Evolutionary conservation across 768 basidiomycete genomes (phyloP).

Genomic region (Auricularia cornea): DNA sequence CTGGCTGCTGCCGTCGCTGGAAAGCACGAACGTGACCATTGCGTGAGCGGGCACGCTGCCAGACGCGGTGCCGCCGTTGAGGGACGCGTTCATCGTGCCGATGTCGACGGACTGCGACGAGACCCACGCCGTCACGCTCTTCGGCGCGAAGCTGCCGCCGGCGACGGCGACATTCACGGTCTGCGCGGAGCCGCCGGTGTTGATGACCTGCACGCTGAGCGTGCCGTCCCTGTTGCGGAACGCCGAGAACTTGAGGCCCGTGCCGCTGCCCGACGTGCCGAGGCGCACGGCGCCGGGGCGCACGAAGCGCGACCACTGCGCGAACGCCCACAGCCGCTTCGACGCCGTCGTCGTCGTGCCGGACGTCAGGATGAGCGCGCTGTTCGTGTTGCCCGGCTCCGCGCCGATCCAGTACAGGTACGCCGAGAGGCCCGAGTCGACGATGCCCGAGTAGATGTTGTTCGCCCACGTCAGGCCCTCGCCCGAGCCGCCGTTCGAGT

Average conservation of each 20-base stretch:
- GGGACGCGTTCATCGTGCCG: neutral
- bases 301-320: conserved; percentile 7
- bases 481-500: neutral
- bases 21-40: neutral
- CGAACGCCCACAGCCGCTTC: conserved; percentile 8
- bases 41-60: neutral
- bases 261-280: neutral
- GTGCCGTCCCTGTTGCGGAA: conserved; percentile 8
- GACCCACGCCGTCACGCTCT: neutral
- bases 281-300: conserved; percentile 8
- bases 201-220: neutral
- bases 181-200: neutral
- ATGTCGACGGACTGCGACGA: neutral
- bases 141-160: neutral
- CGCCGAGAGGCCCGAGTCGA: conserved; percentile 4
- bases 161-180: neutral
- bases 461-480: conserved; percentile 4
- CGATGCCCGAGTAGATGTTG: conserved; percentile 3
- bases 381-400: conserved; percentile 1
- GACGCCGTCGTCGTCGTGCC: conserved; percentile 1
- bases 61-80: neutral
- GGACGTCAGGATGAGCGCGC: conserved; percentile 1
- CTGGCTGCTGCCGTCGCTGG: neutral
- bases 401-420: conserved; percentile 9
- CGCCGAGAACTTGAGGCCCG: conserved; percentile 1